Evolutionary conservation across 2,329 filamentous ascomycete genomes (phyloP), one percentile per base, ranked within the genome.

Genomic region (Paracamarosporium sp.): DNA sequence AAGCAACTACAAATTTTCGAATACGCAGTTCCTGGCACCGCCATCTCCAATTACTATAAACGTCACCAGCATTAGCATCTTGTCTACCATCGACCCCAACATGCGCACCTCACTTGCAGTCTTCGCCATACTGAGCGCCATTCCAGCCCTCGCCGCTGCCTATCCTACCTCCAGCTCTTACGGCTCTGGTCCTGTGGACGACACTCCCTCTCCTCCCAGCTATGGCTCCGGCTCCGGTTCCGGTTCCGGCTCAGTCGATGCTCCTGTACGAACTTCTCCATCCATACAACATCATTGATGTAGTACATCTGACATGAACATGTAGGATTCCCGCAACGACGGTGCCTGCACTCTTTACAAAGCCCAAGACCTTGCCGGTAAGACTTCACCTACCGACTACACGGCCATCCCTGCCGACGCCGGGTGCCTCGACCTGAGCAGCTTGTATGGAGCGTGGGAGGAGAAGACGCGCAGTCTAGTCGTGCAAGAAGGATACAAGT

Each of bases 391-490:
- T 11, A 59, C 59, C 28, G 45, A 55, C 20, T 58, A 59, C 4
- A 55, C 57, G 4, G 22, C 53, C 31, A 57, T 66, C 8, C 61
- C 64, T 9, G 57, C 44, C 20, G 59, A 57, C 28, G 13, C 25
- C 2, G 61, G 48, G 24, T 68, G 65, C 54, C 46, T 60, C 45
- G 56, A 66, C 31, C 40, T 71, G 41, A 40, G 55, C 55, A 65
- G 59, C 45, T 41, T 69, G 36, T 68, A 59, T 48, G 65, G 61
- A 40, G 47, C 53, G 33, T 69, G 64, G 59, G 60, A 68, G 31
- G 44, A 44, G 36, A 46, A 60, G 24, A 56, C 60, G 1, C 60
- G 61, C 24, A 66, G 63, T 36, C 41, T 70, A 40, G 43, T 51
- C 6, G 60, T 67, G 1, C 53, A 62, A 38, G 31, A 51, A 20